These are phyloP conservation scores for Magnusiomyces paraingens DNA, from an alignment of 1,139 yeast genomes.

Conservation along the genomic window DNA sequence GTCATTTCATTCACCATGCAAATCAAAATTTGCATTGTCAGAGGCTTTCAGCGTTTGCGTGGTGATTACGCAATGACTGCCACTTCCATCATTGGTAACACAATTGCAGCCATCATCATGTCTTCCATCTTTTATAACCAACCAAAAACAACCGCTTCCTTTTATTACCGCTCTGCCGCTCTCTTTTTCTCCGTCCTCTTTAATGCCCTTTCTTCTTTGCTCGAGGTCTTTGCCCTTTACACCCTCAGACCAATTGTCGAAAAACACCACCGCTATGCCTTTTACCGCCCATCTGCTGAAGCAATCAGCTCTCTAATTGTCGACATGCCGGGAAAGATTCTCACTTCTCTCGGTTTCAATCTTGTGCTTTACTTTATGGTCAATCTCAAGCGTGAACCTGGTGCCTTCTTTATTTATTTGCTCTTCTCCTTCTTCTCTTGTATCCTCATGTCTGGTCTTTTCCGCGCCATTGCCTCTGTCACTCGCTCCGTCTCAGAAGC, in stretches of 20 bases:
- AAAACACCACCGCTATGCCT: conserved; percentile 68
- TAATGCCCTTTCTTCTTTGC: conserved; percentile 67
- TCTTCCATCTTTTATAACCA: conserved; percentile 72
- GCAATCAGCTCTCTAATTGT: conserved; percentile 64
- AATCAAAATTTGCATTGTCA: conserved; percentile 48
- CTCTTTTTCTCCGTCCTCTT: conserved; percentile 72
- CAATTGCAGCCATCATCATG: conserved; percentile 65
- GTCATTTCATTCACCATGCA: conserved; percentile 63
- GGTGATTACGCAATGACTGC: conserved; percentile 64
- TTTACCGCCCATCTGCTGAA: conserved; percentile 74
- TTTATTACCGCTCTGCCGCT: conserved; percentile 63
- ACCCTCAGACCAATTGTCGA: conserved; percentile 77
- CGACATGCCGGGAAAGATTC: conserved; percentile 57
- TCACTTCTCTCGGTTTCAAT: conserved; percentile 53
- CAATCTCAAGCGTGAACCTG: conserved; percentile 57
- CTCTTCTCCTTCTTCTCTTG: conserved; percentile 50
- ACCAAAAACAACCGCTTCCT: conserved; percentile 43
- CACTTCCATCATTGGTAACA: conserved; percentile 54
- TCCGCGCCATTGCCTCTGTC: conserved; percentile 63
- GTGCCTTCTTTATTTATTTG: conserved; percentile 62
- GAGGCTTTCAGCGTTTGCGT: conserved; percentile 57
- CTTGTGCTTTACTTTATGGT: conserved; percentile 60
- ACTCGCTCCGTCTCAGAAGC: conserved; percentile 58
- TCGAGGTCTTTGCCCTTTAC: conserved; percentile 62
- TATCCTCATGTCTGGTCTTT: conserved; percentile 62